These are phyloP conservation scores for Phycomyces blakesleeanus DNA, from an alignment of 192 early-diverging fungal genomes.

Conservation along the genomic window DNA sequence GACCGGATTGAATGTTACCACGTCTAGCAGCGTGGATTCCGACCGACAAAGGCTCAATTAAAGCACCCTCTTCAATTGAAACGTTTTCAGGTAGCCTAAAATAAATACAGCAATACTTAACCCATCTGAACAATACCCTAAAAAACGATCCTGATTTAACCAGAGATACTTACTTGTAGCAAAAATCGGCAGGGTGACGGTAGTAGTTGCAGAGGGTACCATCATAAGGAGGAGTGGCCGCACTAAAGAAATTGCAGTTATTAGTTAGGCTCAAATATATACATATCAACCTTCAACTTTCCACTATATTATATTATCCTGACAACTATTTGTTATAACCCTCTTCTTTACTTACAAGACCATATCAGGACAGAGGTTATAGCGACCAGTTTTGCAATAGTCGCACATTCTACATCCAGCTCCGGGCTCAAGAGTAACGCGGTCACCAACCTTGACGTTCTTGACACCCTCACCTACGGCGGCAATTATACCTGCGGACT, in stretches of 20 bases:
- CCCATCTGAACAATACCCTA: too few species aligned
- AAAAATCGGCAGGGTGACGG: constrained; percentile 39
- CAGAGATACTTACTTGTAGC: constrained; percentile 26
- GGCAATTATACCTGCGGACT: constrained; percentile 37
- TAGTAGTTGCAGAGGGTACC: constrained; percentile 45
- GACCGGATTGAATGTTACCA: constrained; percentile 29
- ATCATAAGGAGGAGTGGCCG: constrained; percentile 43
- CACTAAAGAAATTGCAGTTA: constrained; percentile 16
- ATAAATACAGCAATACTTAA: not conserved
- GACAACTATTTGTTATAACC: too few species aligned
- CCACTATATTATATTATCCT: too few species aligned
- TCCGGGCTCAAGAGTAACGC: constrained; percentile 43
- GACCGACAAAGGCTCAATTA: constrained; percentile 44
- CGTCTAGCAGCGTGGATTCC: constrained; percentile 37
- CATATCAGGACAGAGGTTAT: constrained; percentile 44
- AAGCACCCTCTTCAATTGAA: constrained; percentile 38
- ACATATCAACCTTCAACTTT: too few species aligned
- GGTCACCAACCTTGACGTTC: constrained; percentile 42
- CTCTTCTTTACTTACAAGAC: constrained; percentile 29
- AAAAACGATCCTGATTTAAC: not conserved
- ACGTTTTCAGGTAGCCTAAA: constrained; percentile 37
- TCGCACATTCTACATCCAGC: constrained; percentile 35
- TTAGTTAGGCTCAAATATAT: too few species aligned
- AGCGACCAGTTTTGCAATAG: constrained; percentile 33
- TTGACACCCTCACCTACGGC: constrained; percentile 36